Evolutionary conservation across 495 filamentous ascomycete genomes (phyloP), one percentile per base, ranked within the genome.

Genomic region (Physcia stellaris): DNA sequence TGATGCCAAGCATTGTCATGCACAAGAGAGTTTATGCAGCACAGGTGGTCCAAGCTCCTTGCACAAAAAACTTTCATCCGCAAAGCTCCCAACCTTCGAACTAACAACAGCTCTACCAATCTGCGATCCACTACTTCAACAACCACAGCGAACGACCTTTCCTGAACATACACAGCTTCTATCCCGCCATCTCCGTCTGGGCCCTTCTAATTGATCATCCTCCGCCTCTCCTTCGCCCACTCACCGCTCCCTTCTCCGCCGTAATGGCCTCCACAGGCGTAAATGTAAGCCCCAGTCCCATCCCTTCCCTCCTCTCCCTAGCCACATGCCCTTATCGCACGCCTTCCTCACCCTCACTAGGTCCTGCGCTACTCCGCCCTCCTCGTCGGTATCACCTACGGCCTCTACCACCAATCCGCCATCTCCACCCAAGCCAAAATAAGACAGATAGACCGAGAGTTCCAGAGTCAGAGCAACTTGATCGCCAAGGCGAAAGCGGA

Each of bases 321-420:
- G 42, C 37, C 28, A 45, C 48, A 43, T 45, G 48, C 22, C 30
- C 16, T 37, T 40, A 24, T 37, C 23, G 37, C 39, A 45, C 24
- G 35, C 38, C 33, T 39, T 49, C 39, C 29, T 26, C 12, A 21
- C 13, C 18, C 6, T 16, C 21, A 24, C n/a, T 23, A 98, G 92
- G 86, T 99, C 59, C 71, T 96, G 61, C 86, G 90, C 54, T 99
- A 86, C 65, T 80, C 83, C 47, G 86, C 86, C 54, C 80, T 96
- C 45, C 78, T 73, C 49, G 61, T 80, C 52, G 90, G 90, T 60
- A 63, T 94, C 53, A 71, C 92, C 58, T 96, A 96, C 67, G 90
- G 90, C 58, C 64, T 94, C 60, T 82, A 75, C 57, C 86, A 94
- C 68, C 92, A 99, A 64, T 69, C 74, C 37, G 68, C 70, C 29